phyloP scores from a whole-genome alignment of 179 eudicot genomes.

The Beta lomatogona region DNA sequence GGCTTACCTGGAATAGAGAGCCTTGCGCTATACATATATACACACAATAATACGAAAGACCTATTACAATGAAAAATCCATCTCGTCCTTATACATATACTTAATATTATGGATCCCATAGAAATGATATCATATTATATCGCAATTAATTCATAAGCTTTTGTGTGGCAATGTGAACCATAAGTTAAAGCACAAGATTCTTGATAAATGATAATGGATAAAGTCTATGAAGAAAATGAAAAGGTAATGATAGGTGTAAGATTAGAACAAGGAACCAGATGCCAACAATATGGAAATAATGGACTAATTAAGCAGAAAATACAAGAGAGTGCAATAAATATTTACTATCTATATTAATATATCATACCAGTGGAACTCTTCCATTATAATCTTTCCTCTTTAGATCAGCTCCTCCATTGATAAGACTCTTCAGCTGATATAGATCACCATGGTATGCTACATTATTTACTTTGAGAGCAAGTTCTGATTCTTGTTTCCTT shows the following conservation, averaged over 20 bases:
- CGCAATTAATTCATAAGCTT: too few relatives aligned
- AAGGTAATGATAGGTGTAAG: background rate
- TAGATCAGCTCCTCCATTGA: conserved; percentile 87
- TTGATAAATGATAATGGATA: background rate
- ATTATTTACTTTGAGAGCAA: conserved; percentile 81
- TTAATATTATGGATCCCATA: too few relatives aligned
- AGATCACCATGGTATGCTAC: conserved; percentile 81
- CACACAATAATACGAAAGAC: too few relatives aligned
- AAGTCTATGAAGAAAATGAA: background rate
- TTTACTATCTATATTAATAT: background rate
- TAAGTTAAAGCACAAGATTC: background rate
- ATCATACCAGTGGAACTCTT: conserved; percentile 79
- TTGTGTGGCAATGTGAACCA: too few relatives aligned
- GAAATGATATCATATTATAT: too few relatives aligned
- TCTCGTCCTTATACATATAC: too few relatives aligned
- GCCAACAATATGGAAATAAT: background rate
- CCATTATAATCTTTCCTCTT: conserved; percentile 89
- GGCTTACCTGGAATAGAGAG: too few relatives aligned
- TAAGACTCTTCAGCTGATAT: conserved; percentile 66
- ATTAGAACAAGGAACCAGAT: background rate
- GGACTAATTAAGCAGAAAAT: background rate
- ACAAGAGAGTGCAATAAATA: background rate
- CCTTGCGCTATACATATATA: too few relatives aligned
- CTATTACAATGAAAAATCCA: too few relatives aligned
- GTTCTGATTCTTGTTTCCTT: conserved; percentile 89